Evolutionary conservation across 2,329 filamentous ascomycete species (phyloP).

Genomic region (Claviceps sp.): DNA sequence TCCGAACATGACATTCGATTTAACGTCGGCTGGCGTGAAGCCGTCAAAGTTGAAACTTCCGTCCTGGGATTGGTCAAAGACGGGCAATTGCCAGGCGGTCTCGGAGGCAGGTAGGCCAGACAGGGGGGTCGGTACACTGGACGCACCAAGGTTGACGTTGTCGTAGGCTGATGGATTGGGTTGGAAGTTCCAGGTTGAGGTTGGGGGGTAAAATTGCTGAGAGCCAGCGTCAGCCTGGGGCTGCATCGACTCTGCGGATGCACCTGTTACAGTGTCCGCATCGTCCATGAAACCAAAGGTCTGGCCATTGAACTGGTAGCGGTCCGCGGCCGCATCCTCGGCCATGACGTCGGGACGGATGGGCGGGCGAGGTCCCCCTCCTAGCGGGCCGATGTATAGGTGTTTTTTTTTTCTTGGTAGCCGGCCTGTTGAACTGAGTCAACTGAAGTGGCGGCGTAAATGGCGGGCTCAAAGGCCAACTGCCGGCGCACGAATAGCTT

Average conservation of each 20-base stretch:
- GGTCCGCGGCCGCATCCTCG: constrained; percentile 25
- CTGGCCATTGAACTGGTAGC: constrained; percentile 31
- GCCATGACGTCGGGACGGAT: constrained; percentile 19
- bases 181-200: constrained; percentile 33
- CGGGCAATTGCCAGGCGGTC: constrained; percentile 21
- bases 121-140: constrained; percentile 19
- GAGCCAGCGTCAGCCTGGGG: constrained; percentile 19
- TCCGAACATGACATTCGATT: constrained; percentile 21
- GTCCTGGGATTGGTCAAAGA: constrained; percentile 22
- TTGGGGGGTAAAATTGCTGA: constrained; percentile 17
- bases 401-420: neutral
- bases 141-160: constrained; percentile 25
- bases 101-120: constrained; percentile 20
- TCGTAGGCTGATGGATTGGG: constrained; percentile 32
- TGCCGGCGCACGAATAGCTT: constrained; percentile 1
- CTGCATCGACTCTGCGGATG: constrained; percentile 19
- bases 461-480: neutral
- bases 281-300: constrained; percentile 25
- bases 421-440: neutral
- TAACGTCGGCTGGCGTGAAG: constrained; percentile 20
- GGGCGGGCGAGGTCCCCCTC: constrained; percentile 3
- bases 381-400: neutral
- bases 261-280: constrained; percentile 14
- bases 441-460: neutral
- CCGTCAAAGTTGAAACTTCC: constrained; percentile 18